Conservation (phyloP, 768 basidiomycete genomes). For the Hygrophorus pudorinus region DNA sequence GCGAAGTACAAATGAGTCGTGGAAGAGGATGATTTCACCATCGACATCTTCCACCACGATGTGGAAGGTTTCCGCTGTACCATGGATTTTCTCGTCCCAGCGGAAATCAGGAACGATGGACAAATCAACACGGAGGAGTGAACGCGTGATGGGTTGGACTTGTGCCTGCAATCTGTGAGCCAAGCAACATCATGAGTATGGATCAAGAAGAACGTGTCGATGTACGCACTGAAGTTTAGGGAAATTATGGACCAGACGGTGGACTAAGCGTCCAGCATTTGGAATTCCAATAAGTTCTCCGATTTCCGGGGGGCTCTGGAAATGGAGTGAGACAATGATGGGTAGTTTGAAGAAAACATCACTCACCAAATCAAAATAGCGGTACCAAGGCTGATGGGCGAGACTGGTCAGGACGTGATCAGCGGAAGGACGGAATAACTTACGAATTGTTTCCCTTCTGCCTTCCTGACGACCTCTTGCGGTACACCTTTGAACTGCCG, state of each 20-base stretch:
- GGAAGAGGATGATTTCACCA: constrained; percentile 92
- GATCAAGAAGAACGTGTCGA: not conserved
- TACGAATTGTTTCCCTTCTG: constrained; percentile 96
- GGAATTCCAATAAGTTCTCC: constrained; percentile 92
- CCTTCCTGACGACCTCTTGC: constrained; percentile 74
- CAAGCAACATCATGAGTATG: not conserved
- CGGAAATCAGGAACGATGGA: constrained; percentile 97
- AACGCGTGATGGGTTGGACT: constrained; percentile 93
- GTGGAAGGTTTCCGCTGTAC: constrained; percentile 80
- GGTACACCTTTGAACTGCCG: constrained; percentile 94
- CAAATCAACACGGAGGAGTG: constrained; percentile 84
- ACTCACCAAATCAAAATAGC: constrained; percentile 82
- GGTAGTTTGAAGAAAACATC: not conserved
- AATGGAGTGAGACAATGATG: constrained; percentile 3
- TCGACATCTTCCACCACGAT: constrained; percentile 96
- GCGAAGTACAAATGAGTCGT: constrained; percentile 85
- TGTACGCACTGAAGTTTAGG: constrained; percentile 74
- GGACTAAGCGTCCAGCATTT: constrained; percentile 86
- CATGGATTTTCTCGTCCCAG: constrained; percentile 95
- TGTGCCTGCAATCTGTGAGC: constrained; percentile 73
- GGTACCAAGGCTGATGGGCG: constrained; percentile 67
- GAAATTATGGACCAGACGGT: constrained; percentile 91
- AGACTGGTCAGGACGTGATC: not conserved
- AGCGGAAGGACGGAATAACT: constrained; percentile 18
- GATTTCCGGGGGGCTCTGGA: constrained; percentile 72